phyloP scores from a whole-genome alignment of 768 basidiomycete species.

The Hygrocybe coccinea region DNA sequence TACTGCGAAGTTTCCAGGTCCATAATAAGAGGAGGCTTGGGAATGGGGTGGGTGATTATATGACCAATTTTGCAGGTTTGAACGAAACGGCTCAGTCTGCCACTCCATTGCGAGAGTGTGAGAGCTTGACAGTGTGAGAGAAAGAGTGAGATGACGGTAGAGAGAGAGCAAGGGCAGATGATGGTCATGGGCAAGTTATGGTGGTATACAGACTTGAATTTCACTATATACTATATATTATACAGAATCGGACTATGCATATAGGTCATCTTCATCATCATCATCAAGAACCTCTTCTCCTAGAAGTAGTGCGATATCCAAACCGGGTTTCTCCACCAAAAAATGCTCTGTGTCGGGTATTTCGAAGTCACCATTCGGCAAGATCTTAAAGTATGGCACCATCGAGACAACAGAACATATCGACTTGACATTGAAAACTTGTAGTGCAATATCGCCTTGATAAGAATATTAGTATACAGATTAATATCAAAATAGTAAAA shows the following conservation, averaged over 20 bases:
- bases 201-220: background rate
- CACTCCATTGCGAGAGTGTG: background rate
- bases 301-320: slow-evolving; percentile 14
- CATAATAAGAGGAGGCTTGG: background rate
- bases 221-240: background rate
- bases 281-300: background rate
- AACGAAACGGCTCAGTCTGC: background rate
- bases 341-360: slow-evolving; percentile 2
- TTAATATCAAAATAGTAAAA: too few species aligned
- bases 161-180: too few species aligned
- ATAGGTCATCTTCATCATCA: background rate
- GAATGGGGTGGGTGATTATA: background rate
- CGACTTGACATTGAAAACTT: slow-evolving; percentile 12
- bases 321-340: slow-evolving; percentile 22
- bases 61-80: background rate
- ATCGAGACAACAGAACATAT: slow-evolving; percentile 24
- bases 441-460: slow-evolving; percentile 5
- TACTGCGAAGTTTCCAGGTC: background rate
- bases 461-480: too few species aligned
- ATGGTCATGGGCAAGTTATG: background rate
- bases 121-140: background rate
- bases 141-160: too few species aligned
- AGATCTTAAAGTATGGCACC: slow-evolving; percentile 13
- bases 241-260: background rate
- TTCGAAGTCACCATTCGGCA: slow-evolving; percentile 1